Percentiles rank a stretch among this genome's conserved stretches.
Evolutionary conservation across 495 filamentous ascomycete species (phyloP).

Genomic region (Evansstolkia leycettana): DNA sequence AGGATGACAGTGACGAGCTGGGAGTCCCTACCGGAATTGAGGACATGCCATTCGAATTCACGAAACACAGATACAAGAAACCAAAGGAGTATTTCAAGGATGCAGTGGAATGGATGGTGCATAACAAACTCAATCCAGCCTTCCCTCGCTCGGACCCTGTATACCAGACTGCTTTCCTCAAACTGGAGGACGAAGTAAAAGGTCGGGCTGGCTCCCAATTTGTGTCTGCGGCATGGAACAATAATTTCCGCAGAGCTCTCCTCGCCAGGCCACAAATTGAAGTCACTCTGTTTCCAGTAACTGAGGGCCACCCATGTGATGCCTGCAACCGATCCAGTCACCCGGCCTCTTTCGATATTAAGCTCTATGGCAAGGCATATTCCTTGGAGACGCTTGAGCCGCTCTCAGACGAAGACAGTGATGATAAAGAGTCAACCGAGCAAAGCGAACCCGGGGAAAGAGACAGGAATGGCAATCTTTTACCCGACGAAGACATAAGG

Average conservation of each 20-base stretch:
- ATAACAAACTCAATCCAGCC: conserved; percentile 61
- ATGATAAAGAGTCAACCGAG: conserved; percentile 19
- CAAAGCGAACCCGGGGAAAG: conserved; percentile 11
- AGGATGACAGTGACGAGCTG: conserved; percentile 50
- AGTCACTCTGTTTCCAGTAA: conserved; percentile 20
- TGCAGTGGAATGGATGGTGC: conserved; percentile 74
- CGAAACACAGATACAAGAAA: conserved; percentile 50
- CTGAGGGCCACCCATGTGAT: conserved; percentile 44
- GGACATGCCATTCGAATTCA: conserved; percentile 63
- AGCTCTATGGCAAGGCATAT: conserved; percentile 59
- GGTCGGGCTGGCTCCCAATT: conserved; percentile 61
- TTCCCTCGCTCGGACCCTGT: conserved; percentile 53
- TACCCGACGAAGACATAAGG: conserved; percentile 19
- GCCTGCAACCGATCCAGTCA: conserved; percentile 66
- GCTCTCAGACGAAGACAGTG: conserved; percentile 38
- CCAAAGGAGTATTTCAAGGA: conserved; percentile 66
- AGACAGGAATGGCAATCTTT: conserved; percentile 21
- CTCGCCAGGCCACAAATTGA: conserved; percentile 47
- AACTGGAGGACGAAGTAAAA: conserved; percentile 60
- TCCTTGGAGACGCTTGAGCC: conserved; percentile 55
- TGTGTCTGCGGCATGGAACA: conserved; percentile 60
- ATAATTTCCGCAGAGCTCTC: conserved; percentile 51
- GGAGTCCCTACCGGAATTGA: conserved; percentile 44
- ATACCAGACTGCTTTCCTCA: conserved; percentile 60
- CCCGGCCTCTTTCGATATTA: conserved; percentile 48